Conservation (phyloP, 768 basidiomycete species). For the Lentinus brumalis region DNA sequence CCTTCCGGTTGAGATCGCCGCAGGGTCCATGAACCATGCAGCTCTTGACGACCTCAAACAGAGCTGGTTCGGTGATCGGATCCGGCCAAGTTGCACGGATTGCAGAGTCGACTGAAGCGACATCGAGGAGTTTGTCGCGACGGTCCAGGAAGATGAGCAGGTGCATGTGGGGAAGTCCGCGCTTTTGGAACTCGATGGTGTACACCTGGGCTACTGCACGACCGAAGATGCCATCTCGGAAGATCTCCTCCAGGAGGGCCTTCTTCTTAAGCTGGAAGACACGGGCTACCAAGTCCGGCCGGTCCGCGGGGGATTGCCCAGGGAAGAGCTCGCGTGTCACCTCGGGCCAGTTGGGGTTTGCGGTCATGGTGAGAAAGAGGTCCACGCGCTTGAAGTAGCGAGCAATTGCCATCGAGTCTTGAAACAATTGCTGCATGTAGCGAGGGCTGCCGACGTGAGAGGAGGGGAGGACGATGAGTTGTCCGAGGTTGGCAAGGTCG, state of each 20-base stretch:
- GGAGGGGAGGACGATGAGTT: constrained; percentile 41
- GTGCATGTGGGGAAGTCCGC: constrained; percentile 58
- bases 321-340: constrained; percentile 40
- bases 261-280: constrained; percentile 49
- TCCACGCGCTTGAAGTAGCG: constrained; percentile 39
- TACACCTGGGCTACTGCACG: constrained; percentile 45
- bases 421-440: constrained; percentile 45
- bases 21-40: constrained; percentile 55
- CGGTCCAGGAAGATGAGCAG: constrained; percentile 44
- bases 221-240: constrained; percentile 43
- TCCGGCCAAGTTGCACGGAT: constrained; percentile 49
- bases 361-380: constrained; percentile 54
- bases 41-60: constrained; percentile 41
- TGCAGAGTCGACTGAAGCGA: constrained; percentile 41
- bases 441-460: constrained; percentile 42
- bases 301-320: constrained; percentile 41
- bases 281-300: constrained; percentile 48
- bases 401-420: constrained; percentile 50
- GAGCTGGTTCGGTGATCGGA: constrained; percentile 36
- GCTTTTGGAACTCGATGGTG: constrained; percentile 60
- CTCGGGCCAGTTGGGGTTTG: constrained; percentile 54
- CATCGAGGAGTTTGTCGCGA: constrained; percentile 34
- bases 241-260: constrained; percentile 35
- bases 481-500: constrained; percentile 36
- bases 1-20: constrained; percentile 34